Percentiles rank a stretch among this genome's conserved stretches.
phyloP scores from a whole-genome alignment of 352 stramenopile genomes.

The Globisporangium camurandrum region DNA sequence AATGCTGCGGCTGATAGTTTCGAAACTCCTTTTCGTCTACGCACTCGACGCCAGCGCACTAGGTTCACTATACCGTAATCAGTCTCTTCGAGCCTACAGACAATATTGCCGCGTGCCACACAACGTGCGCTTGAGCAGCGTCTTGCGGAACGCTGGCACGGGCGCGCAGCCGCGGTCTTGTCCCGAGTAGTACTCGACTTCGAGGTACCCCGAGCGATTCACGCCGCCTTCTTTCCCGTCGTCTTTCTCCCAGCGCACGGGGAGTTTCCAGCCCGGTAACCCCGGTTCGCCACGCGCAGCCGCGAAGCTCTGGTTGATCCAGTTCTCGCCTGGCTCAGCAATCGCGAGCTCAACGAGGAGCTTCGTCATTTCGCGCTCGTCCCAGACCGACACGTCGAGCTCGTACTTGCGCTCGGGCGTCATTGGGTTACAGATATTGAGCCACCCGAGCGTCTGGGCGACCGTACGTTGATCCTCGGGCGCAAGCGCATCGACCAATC shows the following conservation, averaged over 20 bases:
- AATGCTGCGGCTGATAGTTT: too few relatives aligned
- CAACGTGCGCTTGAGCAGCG: constrained; percentile 47
- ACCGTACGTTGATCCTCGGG: constrained; percentile 40
- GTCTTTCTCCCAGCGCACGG: constrained; percentile 72
- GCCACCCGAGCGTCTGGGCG: constrained; percentile 49
- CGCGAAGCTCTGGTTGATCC: constrained; percentile 74
- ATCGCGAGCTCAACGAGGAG: constrained; percentile 74
- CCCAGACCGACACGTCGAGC: constrained; percentile 58
- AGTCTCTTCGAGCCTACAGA: too few relatives aligned
- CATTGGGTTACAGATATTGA: constrained; percentile 80
- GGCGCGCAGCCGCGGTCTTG: constrained; percentile 56
- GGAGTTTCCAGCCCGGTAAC: constrained; percentile 75
- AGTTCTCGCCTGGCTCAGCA: constrained; percentile 75
- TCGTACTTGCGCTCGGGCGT: constrained; percentile 55
- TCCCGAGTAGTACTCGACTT: constrained; percentile 71
- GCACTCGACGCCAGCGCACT: too few relatives aligned
- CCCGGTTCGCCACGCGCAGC: constrained; percentile 35
- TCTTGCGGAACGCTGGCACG: constrained; percentile 43
- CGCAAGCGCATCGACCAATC: constrained; percentile 45
- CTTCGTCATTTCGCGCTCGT: constrained; percentile 78
- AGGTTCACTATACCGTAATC: too few relatives aligned
- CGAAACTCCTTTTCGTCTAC: too few relatives aligned
- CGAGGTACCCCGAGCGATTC: constrained; percentile 54
- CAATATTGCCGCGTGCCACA: constrained; percentile 65
- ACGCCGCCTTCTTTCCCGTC: constrained; percentile 60